Evolutionary conservation across 768 basidiomycete genomes (phyloP).

Genomic region (Naganishia kalamii): DNA sequence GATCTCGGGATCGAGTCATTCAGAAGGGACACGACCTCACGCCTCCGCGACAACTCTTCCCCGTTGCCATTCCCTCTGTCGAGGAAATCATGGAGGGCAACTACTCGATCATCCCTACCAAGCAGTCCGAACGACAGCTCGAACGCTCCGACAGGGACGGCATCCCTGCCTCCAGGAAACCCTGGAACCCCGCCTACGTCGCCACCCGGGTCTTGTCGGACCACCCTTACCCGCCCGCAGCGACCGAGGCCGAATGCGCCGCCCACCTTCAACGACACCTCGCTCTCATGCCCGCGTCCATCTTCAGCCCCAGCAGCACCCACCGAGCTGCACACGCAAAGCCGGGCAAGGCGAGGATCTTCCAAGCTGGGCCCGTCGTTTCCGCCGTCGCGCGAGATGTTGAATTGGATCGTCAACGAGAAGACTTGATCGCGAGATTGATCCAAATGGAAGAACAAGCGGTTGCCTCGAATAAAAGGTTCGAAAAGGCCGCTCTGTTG

Average conservation of each 20-base stretch:
- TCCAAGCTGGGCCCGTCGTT: constrained; percentile 7
- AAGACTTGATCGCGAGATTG: constrained; percentile 27
- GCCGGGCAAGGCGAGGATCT: constrained; percentile 7
- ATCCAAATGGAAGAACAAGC: constrained; percentile 3
- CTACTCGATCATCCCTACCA: constrained; percentile 7
- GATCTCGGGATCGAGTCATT: neutral
- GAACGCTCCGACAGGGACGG: neutral
- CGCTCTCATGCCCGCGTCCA: constrained; percentile 10
- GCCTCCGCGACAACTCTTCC: constrained; percentile 4
- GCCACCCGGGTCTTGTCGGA: constrained; percentile 17
- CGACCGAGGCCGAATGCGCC: neutral
- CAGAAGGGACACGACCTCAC: constrained; percentile 13
- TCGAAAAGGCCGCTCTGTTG: constrained; percentile 6
- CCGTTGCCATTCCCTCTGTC: constrained; percentile 2
- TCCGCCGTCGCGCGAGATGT: neutral
- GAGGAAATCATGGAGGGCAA: constrained; percentile 1
- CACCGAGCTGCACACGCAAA: neutral
- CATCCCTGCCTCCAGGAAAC: neutral
- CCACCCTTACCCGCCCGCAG: constrained; percentile 18
- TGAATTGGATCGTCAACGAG: constrained; percentile 26
- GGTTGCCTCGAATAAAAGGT: neutral
- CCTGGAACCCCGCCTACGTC: constrained; percentile 17
- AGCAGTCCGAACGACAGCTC: neutral
- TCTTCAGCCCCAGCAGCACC: constrained; percentile 14
- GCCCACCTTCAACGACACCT: constrained; percentile 22